Base-by-base conservation (phyloP, 2,329 filamentous ascomycete species). In the Incumbomyces delicatus region DNA sequence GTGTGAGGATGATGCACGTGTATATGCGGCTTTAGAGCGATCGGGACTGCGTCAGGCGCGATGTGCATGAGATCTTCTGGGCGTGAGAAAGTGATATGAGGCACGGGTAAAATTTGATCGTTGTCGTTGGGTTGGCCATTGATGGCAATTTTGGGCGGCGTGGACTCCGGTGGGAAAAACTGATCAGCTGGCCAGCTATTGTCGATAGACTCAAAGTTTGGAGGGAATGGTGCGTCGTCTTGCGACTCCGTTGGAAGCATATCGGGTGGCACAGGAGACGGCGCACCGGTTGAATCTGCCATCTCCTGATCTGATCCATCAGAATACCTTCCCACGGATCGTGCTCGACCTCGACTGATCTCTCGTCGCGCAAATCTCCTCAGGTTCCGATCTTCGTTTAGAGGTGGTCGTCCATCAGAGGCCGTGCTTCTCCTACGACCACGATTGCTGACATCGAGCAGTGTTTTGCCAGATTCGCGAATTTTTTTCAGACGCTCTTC, bases 321-420 rank as follows among this genome's bases (percentile, higher is more conserved):
- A 16, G 42, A 45, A 20, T 37, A 13, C 17, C 20, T 33, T 14
- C 34, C 38, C 6, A 45, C 42, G 14, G 42, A 45, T 20, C 30
- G 36, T 14, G 42, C 42, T n/a, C 41, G 22, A 2, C 48, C 53
- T 29, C 53, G 53, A 40, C 48, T 54, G 34, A 55, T 39, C 46
- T 57, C 54, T 33, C 54, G 47, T 18, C 51, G 50, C 16, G 54
- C 54, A 39, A 55, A 57, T 27, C 54, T 51, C 13, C 54, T 50
- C 12, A 57, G 36, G 33, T 57, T 57, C 27, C 54, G 49, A 41
- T 57, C 54, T 22, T 57, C 54, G 20, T 51, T 36, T 14, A 51
- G 49, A 30, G 47, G 47, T 13, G 55, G 49, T 55, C 49, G 39
- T 44, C 48, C 32, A 33, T 49, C 34, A 44, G 51, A 44, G 29